Evolutionary conservation across 371 early-diverging fungal genomes (phyloP).

Genomic region (Nematocida parisii): DNA sequence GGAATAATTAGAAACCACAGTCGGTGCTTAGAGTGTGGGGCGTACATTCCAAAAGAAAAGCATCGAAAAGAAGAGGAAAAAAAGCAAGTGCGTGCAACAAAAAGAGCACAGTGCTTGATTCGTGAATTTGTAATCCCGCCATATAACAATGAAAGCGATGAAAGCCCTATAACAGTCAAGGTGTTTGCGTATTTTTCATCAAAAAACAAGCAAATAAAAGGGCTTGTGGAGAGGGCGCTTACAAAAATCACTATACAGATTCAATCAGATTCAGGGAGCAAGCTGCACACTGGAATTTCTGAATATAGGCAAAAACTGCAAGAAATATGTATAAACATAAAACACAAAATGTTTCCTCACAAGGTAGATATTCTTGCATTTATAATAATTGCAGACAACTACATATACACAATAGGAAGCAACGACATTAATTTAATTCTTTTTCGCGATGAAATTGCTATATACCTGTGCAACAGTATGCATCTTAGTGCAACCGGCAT

Average conservation of each 20-base stretch:
- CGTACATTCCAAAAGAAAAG: slow-evolving; percentile 28
- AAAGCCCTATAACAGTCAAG: not conserved
- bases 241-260: slow-evolving; percentile 8
- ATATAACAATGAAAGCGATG: not conserved
- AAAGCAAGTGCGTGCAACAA: slow-evolving; percentile 7
- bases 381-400: slow-evolving; percentile 29
- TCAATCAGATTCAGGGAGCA: slow-evolving; percentile 8
- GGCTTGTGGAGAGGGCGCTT: slow-evolving; percentile 8
- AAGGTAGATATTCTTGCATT: slow-evolving; percentile 24
- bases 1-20: slow-evolving; percentile 8
- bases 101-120: slow-evolving; percentile 23
- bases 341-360: slow-evolving; percentile 39
- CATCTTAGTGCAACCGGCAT: not conserved
- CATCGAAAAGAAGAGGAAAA: slow-evolving; percentile 37
- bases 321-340: slow-evolving; percentile 23
- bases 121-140: not conserved
- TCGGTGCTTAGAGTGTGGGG: slow-evolving; percentile 21
- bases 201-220: slow-evolving; percentile 21
- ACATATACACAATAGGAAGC: slow-evolving; percentile 22
- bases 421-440: slow-evolving; percentile 10
- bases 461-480: slow-evolving; percentile 11
- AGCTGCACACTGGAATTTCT: not conserved
- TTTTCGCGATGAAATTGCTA: slow-evolving; percentile 27
- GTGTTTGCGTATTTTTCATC: slow-evolving; percentile 40
- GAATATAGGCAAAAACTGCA: slow-evolving; percentile 18